Base-by-base conservation (phyloP, 176 grass and related monocot genomes). In the Saccharum officinarum region DNA sequence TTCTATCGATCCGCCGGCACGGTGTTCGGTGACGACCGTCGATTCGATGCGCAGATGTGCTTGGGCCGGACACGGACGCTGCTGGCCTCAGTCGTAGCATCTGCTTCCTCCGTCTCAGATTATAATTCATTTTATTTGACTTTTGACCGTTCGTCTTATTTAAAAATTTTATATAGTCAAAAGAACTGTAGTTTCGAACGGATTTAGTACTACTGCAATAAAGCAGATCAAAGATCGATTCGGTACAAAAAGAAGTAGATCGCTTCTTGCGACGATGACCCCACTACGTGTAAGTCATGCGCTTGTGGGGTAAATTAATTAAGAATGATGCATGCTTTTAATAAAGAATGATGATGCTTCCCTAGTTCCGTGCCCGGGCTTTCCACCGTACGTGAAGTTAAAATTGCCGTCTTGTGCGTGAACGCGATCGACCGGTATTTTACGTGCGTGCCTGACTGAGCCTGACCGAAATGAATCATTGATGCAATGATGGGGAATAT, bases 291-390 rank as follows among this genome's bases (percentile, higher is more conserved):
- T 64, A 63, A 65, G 42, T 30, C n/a, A 70, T 5, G 36, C 47
- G 47, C 47, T 6, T 50, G 47, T 17, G 47, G 46, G 47, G 47
- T 37, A 37, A 37, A 5, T 17, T 17, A 50, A 6, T 50, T 17
- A 50, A 50, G 46, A 49, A 42, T 42, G 41, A 42, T 50, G 47
- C 33, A 6, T 46, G 44, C 44, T 20, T 20, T 22, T 8, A 22
- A 23, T 23, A 10, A 60, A 60, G 2, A 10, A n/a, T 75, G 13
- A 46, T 46, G 11, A 46, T 14, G 44, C 42, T 45, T 45, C 10
- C 42, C 0, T 45, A 45, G 42, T 46, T 81, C 39, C 85, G 60
- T 87, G 85, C 71, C 36, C 4, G 36, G 70, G 8, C 67, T 81
- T n/a, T 44, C 37, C 15, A 42, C 36, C 38, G 14, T 47, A 45